Conservation (phyloP, 345 rosid genomes). For the Odontarrhena argentea region DNA sequence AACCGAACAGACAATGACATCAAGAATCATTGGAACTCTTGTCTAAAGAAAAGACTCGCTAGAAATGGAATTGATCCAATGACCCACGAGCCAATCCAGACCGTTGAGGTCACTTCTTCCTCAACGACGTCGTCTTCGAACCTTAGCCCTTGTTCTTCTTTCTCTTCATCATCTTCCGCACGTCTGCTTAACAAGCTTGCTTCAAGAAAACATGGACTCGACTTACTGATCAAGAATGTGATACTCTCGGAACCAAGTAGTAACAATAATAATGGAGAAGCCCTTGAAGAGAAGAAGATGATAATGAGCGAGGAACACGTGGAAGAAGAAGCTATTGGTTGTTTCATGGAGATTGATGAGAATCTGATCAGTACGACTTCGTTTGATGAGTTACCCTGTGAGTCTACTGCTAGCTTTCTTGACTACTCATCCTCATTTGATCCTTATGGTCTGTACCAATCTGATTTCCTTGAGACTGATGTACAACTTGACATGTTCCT, state of each 20-base stretch:
- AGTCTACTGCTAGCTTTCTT: conserved; percentile 7
- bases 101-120: conserved; percentile 6
- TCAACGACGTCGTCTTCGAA: conserved; percentile 25
- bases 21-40: conserved; percentile 45
- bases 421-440: neutral
- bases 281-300: conserved; percentile 19
- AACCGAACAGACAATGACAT: conserved; percentile 46
- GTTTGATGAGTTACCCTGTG: conserved; percentile 13
- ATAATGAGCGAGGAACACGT: neutral
- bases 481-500: conserved; percentile 28
- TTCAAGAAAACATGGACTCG: conserved; percentile 23
- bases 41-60: conserved; percentile 39
- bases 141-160: conserved; percentile 9
- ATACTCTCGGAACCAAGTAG: conserved; percentile 29
- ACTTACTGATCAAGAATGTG: conserved; percentile 24
- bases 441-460: conserved; percentile 2
- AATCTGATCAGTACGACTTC: conserved; percentile 9
- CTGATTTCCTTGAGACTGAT: conserved; percentile 22
- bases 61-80: conserved; percentile 38
- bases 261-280: neutral
- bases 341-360: conserved; percentile 34
- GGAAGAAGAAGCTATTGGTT: conserved; percentile 16
- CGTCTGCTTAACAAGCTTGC: conserved; percentile 41
- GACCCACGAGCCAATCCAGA: conserved; percentile 33
- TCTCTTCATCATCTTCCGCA: conserved; percentile 24